phyloP scores from a whole-genome alignment of 306 rosid species.

The Cotoneaster glaucophyllus region DNA sequence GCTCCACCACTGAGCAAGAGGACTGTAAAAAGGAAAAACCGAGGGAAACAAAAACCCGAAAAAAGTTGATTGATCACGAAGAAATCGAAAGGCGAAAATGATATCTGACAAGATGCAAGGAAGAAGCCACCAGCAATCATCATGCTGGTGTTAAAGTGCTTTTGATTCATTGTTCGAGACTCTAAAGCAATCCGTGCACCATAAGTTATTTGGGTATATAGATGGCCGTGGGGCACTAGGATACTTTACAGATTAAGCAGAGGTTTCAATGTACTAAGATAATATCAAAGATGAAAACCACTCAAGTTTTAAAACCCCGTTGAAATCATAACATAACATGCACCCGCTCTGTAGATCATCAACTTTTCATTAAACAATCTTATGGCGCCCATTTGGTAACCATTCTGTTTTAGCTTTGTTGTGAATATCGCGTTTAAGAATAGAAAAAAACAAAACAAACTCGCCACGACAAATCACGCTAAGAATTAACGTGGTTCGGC shows the following conservation, averaged over 20 bases:
- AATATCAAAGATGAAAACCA: background rate
- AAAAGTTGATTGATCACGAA: background rate
- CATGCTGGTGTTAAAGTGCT: background rate
- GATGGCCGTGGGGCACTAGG: background rate
- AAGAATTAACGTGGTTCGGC: no score
- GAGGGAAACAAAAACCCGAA: background rate
- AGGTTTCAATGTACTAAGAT: background rate
- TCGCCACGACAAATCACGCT: no score
- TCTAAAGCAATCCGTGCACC: constrained; percentile 1
- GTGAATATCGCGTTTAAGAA: no score
- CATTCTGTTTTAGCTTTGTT: background rate
- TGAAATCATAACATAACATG: background rate
- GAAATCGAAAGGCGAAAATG: background rate
- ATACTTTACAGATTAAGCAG: background rate
- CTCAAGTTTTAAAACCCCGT: background rate
- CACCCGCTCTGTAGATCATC: background rate
- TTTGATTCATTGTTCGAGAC: constrained; percentile 5
- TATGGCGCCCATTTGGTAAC: background rate
- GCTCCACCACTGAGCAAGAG: no score
- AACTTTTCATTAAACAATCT: background rate
- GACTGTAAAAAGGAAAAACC: background rate
- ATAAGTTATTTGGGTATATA: background rate
- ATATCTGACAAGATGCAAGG: constrained; percentile 4
- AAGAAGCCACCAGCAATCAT: constrained; percentile 1
- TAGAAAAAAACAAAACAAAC: no score